Base-by-base conservation (phyloP, 768 basidiomycete genomes). In the Inosperma sp. region DNA sequence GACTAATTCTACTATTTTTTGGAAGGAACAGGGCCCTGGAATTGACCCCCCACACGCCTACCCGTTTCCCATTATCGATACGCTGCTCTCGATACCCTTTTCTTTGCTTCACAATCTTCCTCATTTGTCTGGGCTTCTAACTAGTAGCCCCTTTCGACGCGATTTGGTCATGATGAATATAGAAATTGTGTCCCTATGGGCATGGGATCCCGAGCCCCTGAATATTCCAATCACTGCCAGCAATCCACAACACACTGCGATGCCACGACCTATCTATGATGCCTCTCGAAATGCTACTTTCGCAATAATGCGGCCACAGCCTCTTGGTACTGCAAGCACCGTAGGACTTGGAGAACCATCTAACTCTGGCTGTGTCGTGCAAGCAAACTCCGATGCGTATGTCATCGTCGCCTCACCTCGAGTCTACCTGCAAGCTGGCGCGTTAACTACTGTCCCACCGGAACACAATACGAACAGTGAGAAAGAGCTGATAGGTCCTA, bases 71-170 rank as follows among this genome's bases (percentile, higher is more conserved):
- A 2, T 41, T n/a, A 49, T 49, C 17, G 16, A 49, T 5, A 49
- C 48, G 23, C 26, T 37, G 36, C 48, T 49, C 17, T 49, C 48
- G 26, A 40, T 27, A 29, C 48, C 48, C 16, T 49, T 49, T 37
- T 49, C 48, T 16, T 30, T 49, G 25, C 3, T 49, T 27, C 39
- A 6, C 37, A 49, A 41, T 22, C 37, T 49, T 12, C 48, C 48
- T 49, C 37, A 36, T 17, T 49, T 49, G 25, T n/a, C 14, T 14
- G 39, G 30, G 27, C 17, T 37, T 27, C 17, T n/a, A 29, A 49
- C 5, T 41, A 16, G 45, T 46, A 30, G 26, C 34, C 3, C 16
- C 35, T 49, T 21, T 27, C 48, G 22, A 39, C 26, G 23, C 27
- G 48, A 49, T 25, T 25, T 49, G 36, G 27, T 49, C 48, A 39